A percentile compares a stretch with the other conserved stretches of the same genome.
phyloP scores from a whole-genome alignment of 139 green algal genomes.

The Tetradesmus lagerheimii region DNA sequence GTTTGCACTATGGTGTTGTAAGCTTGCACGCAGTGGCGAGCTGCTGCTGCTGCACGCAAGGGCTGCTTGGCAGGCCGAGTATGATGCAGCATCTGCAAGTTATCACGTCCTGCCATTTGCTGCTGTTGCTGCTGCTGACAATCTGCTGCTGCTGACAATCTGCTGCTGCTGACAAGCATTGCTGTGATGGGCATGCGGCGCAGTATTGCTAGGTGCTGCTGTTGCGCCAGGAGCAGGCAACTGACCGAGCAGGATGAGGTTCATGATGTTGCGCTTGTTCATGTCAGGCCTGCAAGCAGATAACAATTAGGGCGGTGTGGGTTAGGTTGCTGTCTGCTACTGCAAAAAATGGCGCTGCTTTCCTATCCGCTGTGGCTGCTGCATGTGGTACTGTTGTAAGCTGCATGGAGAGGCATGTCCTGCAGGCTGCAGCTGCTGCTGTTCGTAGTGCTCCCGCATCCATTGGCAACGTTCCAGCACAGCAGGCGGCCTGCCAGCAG shows the following conservation, averaged over 20 bases:
- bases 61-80: too few species aligned
- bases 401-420: not conserved
- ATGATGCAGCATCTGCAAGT: too few species aligned
- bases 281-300: conserved; percentile 38
- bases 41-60: too few species aligned
- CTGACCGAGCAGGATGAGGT: conserved; percentile 76
- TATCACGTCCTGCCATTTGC: too few species aligned
- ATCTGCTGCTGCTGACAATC: too few species aligned
- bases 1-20: too few species aligned
- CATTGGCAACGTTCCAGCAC: not conserved
- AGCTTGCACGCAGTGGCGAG: too few species aligned
- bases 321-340: not conserved
- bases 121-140: conserved; percentile 9
- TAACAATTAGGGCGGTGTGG: not conserved
- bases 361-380: not conserved
- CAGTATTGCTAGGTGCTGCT: not conserved
- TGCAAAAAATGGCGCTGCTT: not conserved
- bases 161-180: too few species aligned
- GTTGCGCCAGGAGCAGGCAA: not conserved
- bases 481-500: not conserved
- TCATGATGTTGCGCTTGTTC: conserved; percentile 93
- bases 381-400: not conserved
- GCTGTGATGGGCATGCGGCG: too few species aligned
- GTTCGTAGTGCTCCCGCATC: not conserved
- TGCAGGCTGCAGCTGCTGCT: not conserved